Evolutionary conservation across 2,329 filamentous ascomycete genomes (phyloP).

Genomic region (Verticillium isaacii): DNA sequence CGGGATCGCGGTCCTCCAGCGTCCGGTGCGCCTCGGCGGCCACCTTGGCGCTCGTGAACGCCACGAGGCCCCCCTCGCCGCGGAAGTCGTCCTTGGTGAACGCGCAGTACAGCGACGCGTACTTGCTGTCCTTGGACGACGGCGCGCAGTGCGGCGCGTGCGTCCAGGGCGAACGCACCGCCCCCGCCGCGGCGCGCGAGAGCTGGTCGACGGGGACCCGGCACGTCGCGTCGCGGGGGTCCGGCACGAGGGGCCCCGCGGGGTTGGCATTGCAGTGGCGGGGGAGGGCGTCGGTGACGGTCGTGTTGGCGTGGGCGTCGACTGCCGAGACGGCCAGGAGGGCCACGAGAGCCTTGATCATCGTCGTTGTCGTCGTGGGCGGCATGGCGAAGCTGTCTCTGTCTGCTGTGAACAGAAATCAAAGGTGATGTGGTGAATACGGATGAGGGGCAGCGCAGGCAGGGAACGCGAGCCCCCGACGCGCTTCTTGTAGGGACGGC

Average conservation of each 20-base stretch:
- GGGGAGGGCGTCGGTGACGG: not conserved
- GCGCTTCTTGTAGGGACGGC: not conserved
- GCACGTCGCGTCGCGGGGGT: not conserved
- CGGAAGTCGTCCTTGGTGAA: slow-evolving; percentile 10
- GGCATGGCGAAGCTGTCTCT: not conserved
- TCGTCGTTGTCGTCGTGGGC: not conserved
- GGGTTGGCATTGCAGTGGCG: not conserved
- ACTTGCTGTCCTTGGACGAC: not conserved
- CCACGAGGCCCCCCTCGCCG: slow-evolving; percentile 5
- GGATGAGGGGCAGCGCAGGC: not conserved
- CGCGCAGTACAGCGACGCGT: slow-evolving; percentile 5
- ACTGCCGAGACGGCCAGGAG: not conserved
- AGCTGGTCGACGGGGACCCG: not conserved
- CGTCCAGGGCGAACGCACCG: slow-evolving; percentile 6
- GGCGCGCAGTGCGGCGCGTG: slow-evolving; percentile 8
- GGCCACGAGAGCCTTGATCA: not conserved
- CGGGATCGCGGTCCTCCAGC: slow-evolving; percentile 4
- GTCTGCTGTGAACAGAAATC: not conserved
- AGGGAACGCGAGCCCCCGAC: not conserved
- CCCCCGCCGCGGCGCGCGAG: not conserved
- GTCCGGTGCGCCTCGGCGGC: slow-evolving; percentile 5
- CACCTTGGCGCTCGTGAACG: slow-evolving; percentile 7
- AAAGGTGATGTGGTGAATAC: too few species aligned
- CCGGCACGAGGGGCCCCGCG: not conserved
- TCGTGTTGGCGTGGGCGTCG: slow-evolving; percentile 1